Evolutionary conservation across 208 protist species (phyloP).

Genomic region (Leishmania amazonensis): DNA sequence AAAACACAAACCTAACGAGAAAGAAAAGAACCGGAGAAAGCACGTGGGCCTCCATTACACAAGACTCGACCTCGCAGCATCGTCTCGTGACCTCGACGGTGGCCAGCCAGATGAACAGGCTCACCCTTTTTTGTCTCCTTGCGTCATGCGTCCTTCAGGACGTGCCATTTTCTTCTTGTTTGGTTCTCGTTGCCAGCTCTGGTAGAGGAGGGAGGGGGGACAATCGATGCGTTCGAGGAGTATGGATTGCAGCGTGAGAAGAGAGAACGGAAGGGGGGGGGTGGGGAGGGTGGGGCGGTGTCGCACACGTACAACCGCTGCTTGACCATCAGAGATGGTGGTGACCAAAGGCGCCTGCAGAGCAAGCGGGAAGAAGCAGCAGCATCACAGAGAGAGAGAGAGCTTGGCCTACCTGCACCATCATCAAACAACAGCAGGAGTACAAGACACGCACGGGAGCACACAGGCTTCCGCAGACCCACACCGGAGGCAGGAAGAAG

Average conservation of each 20-base stretch:
- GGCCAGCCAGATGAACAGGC: not conserved
- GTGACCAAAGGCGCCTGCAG: not conserved
- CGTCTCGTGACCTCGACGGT: not conserved
- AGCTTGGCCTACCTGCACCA: not conserved
- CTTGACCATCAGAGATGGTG: not conserved
- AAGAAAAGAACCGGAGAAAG: constrained; percentile 18
- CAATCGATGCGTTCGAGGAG: not conserved
- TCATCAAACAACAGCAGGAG: not conserved
- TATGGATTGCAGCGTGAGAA: not conserved
- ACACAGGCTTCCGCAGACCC: not conserved
- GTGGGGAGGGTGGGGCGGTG: not conserved
- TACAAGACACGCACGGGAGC: not conserved
- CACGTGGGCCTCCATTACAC: not conserved
- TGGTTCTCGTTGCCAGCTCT: not conserved
- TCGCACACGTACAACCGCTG: not conserved
- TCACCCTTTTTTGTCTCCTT: not conserved
- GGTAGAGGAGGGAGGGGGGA: not conserved
- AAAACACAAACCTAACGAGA: not conserved
- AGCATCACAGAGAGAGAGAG: not conserved
- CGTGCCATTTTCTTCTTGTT: not conserved
- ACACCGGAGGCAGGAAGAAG: not conserved
- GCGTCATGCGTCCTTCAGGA: not conserved
- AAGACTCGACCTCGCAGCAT: not conserved
- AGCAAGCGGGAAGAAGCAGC: not conserved
- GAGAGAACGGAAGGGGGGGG: not conserved